Base-by-base conservation (phyloP, 257 asterid species). In the Przewalskia tangutica region DNA sequence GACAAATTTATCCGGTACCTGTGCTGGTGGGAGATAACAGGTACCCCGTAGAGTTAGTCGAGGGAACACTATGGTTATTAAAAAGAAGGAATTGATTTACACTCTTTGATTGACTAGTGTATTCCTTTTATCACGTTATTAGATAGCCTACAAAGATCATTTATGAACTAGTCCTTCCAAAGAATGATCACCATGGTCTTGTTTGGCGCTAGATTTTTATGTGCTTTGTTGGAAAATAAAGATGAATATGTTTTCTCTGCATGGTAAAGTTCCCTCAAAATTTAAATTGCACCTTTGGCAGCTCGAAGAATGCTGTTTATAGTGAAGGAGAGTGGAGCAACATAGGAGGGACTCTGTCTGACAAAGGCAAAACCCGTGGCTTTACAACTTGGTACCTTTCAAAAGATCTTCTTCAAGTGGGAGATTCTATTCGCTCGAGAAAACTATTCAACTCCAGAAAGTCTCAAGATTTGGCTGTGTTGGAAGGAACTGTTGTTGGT, bases 391-490 rank as follows among this genome's bases (percentile, higher is more conserved):
- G 96, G 96, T 88, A 81, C 85, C 90, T 89, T 85, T 88, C 88
- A 12, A 91, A 90, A 63, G 91, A 91, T 79, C 91, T 79, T 81
- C 89, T 91, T 77, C 89, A 86, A 82, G 86, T 91, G 42, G 93
- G 94, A 17, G 96, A 91, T 81, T 59, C 83, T 12, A 92, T 91
- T 81, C 91, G 92, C 34, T 87, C 96, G 67, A 87, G 93, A 76
- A 88, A 87, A 80, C 36, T 75, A 38, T 64, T 66, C n/a, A 77
- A 80, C 79, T 85, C 89, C 7, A 50, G 81, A 83, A 77, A 77
- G 81, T 88, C 89, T 56, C 85, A 81, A 23, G 89, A 81, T 66
- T 79, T 70, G 80, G 79, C 73, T 58, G 89, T 88, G 76, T 68
- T 81, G 13, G 91, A 89, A 84, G 93, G 93, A 78, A 82, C 68